phyloP scores from a whole-genome alignment of 1,284 basidiomycete genomes.

The Leccinum discolor region DNA sequence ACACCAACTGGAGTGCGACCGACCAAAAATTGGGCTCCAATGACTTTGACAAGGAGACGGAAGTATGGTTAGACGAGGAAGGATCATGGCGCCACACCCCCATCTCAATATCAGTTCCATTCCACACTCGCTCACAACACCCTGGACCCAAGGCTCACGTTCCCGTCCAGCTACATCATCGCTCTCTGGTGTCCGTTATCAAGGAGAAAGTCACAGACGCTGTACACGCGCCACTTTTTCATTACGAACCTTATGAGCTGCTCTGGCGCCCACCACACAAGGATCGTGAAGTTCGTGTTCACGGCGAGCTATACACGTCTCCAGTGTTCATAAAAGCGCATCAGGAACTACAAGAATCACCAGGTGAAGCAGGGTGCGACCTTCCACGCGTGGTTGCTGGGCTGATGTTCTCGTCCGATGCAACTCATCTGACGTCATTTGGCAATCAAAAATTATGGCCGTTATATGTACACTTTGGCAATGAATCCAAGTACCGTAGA shows the following conservation, averaged over 20 bases:
- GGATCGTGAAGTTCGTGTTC: background rate
- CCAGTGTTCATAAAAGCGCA: background rate
- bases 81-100: too few relatives aligned
- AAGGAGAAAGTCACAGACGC: too few relatives aligned
- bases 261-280: background rate
- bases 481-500: background rate
- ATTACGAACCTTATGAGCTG: background rate
- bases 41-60: too few relatives aligned
- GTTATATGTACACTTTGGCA: background rate
- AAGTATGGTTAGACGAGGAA: too few relatives aligned
- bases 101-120: too few relatives aligned
- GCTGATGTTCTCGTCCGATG: background rate
- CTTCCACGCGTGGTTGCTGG: background rate
- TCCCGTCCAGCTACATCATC: too few relatives aligned
- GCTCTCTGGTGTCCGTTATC: too few relatives aligned
- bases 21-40: too few relatives aligned
- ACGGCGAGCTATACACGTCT: background rate
- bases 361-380: background rate
- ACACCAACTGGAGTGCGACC: too few relatives aligned
- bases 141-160: too few relatives aligned
- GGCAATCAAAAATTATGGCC: background rate
- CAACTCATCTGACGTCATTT: background rate
- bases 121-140: too few relatives aligned
- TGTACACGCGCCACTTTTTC: too few relatives aligned
- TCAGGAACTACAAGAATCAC: background rate